phyloP scores from a whole-genome alignment of 768 basidiomycete species.

The Amanita exitialis region DNA sequence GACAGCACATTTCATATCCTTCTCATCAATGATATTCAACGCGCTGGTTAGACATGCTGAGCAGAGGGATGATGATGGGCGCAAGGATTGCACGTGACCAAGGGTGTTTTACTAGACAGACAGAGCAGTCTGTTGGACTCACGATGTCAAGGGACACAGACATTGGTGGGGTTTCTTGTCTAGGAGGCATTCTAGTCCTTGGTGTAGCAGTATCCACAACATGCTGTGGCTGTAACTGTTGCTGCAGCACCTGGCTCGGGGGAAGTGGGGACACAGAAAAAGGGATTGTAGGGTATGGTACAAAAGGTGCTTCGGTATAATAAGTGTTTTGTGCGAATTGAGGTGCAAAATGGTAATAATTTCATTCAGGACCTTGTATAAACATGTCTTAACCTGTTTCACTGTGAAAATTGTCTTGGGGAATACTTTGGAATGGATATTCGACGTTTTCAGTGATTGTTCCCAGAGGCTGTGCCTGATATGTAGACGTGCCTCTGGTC shows the following conservation, averaged over 20 bases:
- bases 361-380: conserved; percentile 10
- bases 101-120: conserved; percentile 41
- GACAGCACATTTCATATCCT: conserved; percentile 77
- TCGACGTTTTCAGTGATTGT: conserved; percentile 32
- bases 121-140: too few species aligned
- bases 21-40: conserved; percentile 83
- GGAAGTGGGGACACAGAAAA: not conserved
- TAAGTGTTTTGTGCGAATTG: not conserved
- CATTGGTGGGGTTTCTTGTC: too few species aligned
- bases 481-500: conserved; percentile 12
- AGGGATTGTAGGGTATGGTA: conserved; percentile 3
- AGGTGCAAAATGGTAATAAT: conserved; percentile 4
- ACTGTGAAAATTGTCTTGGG: too few species aligned
- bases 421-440: conserved; percentile 27
- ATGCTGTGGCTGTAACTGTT: not conserved
- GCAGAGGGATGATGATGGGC: conserved; percentile 70
- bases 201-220: not conserved
- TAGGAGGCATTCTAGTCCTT: too few species aligned
- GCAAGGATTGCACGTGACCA: conserved; percentile 53
- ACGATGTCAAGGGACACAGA: too few species aligned
- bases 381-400: conserved; percentile 3
- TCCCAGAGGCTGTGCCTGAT: conserved; percentile 17
- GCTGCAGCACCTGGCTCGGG: not conserved
- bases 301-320: conserved; percentile 4
- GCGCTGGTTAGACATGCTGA: conserved; percentile 78